Base-by-base conservation (phyloP, 208 protist genomes). In the Herpetomonas samuelpessoai region DNA sequence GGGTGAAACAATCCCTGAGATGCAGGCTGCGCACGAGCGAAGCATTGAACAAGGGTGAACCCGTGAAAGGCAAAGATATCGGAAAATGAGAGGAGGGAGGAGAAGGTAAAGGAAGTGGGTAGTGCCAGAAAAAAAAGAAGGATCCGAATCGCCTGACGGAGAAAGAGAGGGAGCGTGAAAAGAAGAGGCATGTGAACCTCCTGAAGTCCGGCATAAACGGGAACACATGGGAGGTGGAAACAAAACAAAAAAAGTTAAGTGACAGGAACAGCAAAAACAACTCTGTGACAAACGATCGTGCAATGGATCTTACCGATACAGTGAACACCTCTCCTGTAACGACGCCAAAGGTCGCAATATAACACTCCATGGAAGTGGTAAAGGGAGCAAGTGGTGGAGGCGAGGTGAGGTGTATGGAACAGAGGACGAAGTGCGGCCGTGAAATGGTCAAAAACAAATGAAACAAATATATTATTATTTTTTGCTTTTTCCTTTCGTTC, bases 11-110 rank as follows among this genome's bases (percentile, higher is more conserved):
- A n/a, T n/a, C n/a, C n/a, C n/a, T n/a, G n/a, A n/a, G n/a, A n/a
- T n/a, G n/a, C n/a, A n/a, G n/a, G n/a, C n/a, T n/a, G n/a, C n/a
- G n/a, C n/a, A n/a, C n/a, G n/a, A n/a, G n/a, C n/a, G n/a, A n/a
- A n/a, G n/a, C n/a, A n/a, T n/a, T n/a, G n/a, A n/a, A n/a, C n/a
- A n/a, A n/a, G n/a, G n/a, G n/a, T n/a, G n/a, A n/a, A n/a, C n/a
- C n/a, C n/a, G n/a, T n/a, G n/a, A n/a, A n/a, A n/a, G n/a, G n/a
- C n/a, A n/a, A n/a, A n/a, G n/a, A n/a, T n/a, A n/a, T n/a, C n/a
- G n/a, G n/a, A n/a, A n/a, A n/a, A n/a, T n/a, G 38, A 62, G 38
- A n/a, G 21, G 6, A 27, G 57, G 60, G 50, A 60, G 22, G 19
- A 19, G 22, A 19, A 49, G 19, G 19, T 14, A 49, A 53, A 1